phyloP scores from a whole-genome alignment of 73 alveolate genomes.

The Paramecium caudatum region DNA sequence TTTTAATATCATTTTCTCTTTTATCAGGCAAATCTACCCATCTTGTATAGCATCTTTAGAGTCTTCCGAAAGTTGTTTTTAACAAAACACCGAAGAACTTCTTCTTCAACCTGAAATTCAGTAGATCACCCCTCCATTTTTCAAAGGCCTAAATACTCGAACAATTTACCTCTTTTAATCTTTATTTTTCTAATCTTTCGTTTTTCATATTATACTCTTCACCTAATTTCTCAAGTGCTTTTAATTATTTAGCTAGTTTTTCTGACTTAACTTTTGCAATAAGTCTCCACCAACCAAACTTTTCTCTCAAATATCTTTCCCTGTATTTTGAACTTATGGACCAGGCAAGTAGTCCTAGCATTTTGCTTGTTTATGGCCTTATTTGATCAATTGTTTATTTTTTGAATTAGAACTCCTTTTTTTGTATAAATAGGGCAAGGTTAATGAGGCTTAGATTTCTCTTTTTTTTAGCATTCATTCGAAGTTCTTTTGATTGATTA shows the following conservation, averaged over 20 bases:
- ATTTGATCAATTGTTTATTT: neutral
- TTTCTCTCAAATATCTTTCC: constrained; percentile 26
- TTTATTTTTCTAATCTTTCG: constrained; percentile 17
- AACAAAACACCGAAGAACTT: constrained; percentile 42
- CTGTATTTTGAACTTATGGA: constrained; percentile 26
- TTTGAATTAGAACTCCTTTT: constrained; percentile 27
- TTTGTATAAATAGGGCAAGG: constrained; percentile 5
- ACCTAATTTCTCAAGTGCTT: constrained; percentile 10
- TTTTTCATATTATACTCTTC: constrained; percentile 53
- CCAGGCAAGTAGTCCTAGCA: neutral
- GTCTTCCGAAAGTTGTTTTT: constrained; percentile 46
- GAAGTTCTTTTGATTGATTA: neutral
- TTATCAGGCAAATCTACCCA: constrained; percentile 44
- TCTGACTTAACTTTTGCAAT: constrained; percentile 10
- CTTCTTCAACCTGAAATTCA: constrained; percentile 16
- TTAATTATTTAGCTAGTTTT: constrained; percentile 5
- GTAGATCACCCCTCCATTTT: constrained; percentile 22
- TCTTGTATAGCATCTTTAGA: constrained; percentile 29
- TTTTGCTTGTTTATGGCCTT: neutral
- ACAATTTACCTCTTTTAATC: constrained; percentile 46
- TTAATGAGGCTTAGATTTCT: constrained; percentile 17
- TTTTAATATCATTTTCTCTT: constrained; percentile 44
- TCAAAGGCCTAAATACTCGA: neutral
- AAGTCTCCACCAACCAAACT: constrained; percentile 18
- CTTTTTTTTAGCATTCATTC: constrained; percentile 17